Percentiles rank a stretch among this genome's conserved stretches.
Conservation (phyloP, 495 filamentous ascomycete species). For the Zalerion maritima region DNA sequence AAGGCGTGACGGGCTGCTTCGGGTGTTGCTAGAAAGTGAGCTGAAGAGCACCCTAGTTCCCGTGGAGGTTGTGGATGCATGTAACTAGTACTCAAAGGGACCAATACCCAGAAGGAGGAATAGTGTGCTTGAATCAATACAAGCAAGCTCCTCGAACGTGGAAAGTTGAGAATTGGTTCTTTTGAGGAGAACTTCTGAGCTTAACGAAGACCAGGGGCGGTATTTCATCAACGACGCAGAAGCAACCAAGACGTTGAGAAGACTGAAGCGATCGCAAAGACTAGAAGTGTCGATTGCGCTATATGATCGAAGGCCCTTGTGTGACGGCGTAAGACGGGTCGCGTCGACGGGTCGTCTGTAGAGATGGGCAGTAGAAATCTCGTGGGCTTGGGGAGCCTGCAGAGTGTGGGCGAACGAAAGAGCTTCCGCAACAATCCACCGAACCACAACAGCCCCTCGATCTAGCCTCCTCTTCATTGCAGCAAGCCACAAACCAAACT, state of each 20-base stretch:
- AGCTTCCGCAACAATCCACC: slow-evolving; percentile 13
- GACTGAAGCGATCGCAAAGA: slow-evolving; percentile 9
- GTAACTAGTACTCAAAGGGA: slow-evolving; percentile 14
- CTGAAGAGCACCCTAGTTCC: too few species aligned
- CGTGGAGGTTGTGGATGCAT: slow-evolving; percentile 13
- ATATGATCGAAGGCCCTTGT: slow-evolving; percentile 11
- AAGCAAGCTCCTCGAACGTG: slow-evolving; percentile 9
- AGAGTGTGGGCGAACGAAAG: slow-evolving; percentile 11
- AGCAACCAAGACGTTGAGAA: slow-evolving; percentile 13
- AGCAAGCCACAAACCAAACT: slow-evolving; percentile 20
- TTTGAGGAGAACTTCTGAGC: slow-evolving; percentile 10
- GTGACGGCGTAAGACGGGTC: slow-evolving; percentile 4
- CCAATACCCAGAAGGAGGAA: slow-evolving; percentile 12
- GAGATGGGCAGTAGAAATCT: slow-evolving; percentile 1
- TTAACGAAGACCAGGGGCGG: slow-evolving; percentile 11
- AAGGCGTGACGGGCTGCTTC: too few species aligned
- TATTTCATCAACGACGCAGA: slow-evolving; percentile 10
- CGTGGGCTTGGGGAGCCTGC: slow-evolving; percentile 4
- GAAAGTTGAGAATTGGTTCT: slow-evolving; percentile 3
- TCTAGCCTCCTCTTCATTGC: slow-evolving; percentile 17
- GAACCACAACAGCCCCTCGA: slow-evolving; percentile 2
- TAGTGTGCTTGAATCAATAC: slow-evolving; percentile 8
- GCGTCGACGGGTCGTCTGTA: slow-evolving; percentile 6
- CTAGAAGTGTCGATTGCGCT: slow-evolving; percentile 18
- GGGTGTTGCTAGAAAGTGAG: too few species aligned